Evolutionary conservation across 2,329 filamentous ascomycete genomes (phyloP).

Genomic region (Beauveria pseudobassiana): DNA sequence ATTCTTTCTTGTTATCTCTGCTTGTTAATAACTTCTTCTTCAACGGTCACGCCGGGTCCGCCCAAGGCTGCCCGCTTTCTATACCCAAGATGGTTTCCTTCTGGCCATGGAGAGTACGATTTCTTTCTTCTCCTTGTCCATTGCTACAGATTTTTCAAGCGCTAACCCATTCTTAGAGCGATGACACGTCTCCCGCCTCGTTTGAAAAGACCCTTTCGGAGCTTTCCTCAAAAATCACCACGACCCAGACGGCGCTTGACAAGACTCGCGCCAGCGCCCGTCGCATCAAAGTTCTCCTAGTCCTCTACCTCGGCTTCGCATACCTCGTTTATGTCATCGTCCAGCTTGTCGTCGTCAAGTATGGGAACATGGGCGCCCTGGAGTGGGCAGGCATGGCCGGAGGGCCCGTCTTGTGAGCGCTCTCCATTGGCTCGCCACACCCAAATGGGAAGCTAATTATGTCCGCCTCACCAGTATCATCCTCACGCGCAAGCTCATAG

Average conservation of each 20-base stretch:
- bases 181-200: constrained; percentile 74
- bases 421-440: not conserved
- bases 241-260: constrained; percentile 67
- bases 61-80: not conserved
- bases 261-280: constrained; percentile 63
- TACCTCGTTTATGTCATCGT: constrained; percentile 85
- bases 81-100: constrained; percentile 64
- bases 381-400: constrained; percentile 76
- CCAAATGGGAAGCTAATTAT: constrained; percentile 11
- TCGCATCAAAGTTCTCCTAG: constrained; percentile 77
- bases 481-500: constrained; percentile 56
- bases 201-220: constrained; percentile 88
- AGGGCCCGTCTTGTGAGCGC: constrained; percentile 65
- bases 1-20: too few relatives aligned
- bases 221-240: constrained; percentile 74
- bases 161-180: constrained; percentile 47
- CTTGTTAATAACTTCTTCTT: not conserved
- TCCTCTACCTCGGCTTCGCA: constrained; percentile 81
- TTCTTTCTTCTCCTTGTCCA: not conserved
- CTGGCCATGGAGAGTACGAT: constrained; percentile 72
- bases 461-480: constrained; percentile 65
- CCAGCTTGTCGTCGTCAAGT: constrained; percentile 76
- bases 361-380: constrained; percentile 63
- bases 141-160: not conserved
- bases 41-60: not conserved